Evolutionary conservation across 2,329 filamentous ascomycete species (phyloP), one percentile per base, ranked within the genome.

Genomic region (Triangularia setosa): DNA sequence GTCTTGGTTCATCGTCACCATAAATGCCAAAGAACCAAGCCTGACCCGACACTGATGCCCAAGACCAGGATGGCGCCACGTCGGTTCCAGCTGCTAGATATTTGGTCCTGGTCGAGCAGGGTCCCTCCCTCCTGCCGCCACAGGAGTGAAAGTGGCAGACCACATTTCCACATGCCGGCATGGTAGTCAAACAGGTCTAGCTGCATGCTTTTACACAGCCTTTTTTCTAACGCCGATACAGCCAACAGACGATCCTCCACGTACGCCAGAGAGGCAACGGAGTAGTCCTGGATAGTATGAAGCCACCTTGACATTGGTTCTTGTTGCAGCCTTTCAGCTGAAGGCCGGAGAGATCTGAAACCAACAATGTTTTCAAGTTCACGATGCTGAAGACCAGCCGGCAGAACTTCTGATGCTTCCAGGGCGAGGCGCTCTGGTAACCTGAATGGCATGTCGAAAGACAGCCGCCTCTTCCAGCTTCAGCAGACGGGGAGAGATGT

Each of bases 131-230:
- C 16, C 23, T 27, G 23, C 53, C 52, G 14, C 58, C 58, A 60
- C 1, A 60, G 6, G 12, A 60, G 25, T 4, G 58, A 60, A 9
- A 21, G n/a, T n/a, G 25, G 25, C n/a, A 64, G 18, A 18, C 48
- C 21, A 23, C 44, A 18, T 21, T 64, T 61, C 63, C 63, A 64
- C 23, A 64, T 58, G 1, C 63, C 63, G 9, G 63, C 63, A 4
- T 58, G 54, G 35, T 64, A 64, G 11, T 60, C 58, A 12, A 2
- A 8, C 5, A 40, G 58, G 33, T 61, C 54, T 35, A 52, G 18
- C 40, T 48, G 6, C 58, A 33, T 56, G 14, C 18, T 23, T 23
- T 11, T 6, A 28, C 62, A 21, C 33, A 40, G 25, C 27, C 48
- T 35, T 48, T 55, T 52, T 11, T 58, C 48, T 12, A 64, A 18